Evolutionary conservation across 2,329 filamentous ascomycete genomes (phyloP), one percentile per base, ranked within the genome.

Genomic region (Elsinoe fawcettii): DNA sequence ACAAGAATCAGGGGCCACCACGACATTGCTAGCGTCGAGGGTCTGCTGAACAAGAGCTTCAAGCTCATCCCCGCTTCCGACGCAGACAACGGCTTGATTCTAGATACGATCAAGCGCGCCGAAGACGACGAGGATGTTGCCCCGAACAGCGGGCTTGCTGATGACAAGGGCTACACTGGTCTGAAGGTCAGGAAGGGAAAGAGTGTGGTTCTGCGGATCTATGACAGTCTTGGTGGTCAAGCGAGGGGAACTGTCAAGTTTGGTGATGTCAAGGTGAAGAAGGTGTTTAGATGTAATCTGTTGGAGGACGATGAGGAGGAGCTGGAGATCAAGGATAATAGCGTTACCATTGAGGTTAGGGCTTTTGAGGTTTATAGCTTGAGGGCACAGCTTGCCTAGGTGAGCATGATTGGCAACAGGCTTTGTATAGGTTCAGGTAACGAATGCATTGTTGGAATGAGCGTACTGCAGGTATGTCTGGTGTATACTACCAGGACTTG

Each of bases 61-160:
- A 80, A 80, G 60, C 73, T 96, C n/a, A 76, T 77, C 1, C 43
- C 58, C 0, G 62, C 63, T 4, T 62, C 63, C n/a, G 37, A 43
- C 16, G 36, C 20, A 2, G 85, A 86, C 44, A 23, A 53, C 12
- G 85, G 87, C 2, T 75, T 99, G 18, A 77, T 99, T 2, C 76
- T 99, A 0, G 93, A 99, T 69, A 86, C 85, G 0, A 80, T 99
- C 70, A 99, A 99, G 79, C 86, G 93, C 58, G 93, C 89, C 18
- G 77, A 80, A 63, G 77, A 80, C 59, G 77, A 79, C 55, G 74
- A 73, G 39, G 77, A 77, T 55, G 75, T 90, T 2, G 73, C 70
- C 27, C 80, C 81, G 2, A 53, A 18, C 4, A 49, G 41, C 12
- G 54, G 54, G 2, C 32, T 56, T 25, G 54, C 54, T 8, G 54